Base-by-base conservation (phyloP, 306 rosid species). In the Vigna radiata region DNA sequence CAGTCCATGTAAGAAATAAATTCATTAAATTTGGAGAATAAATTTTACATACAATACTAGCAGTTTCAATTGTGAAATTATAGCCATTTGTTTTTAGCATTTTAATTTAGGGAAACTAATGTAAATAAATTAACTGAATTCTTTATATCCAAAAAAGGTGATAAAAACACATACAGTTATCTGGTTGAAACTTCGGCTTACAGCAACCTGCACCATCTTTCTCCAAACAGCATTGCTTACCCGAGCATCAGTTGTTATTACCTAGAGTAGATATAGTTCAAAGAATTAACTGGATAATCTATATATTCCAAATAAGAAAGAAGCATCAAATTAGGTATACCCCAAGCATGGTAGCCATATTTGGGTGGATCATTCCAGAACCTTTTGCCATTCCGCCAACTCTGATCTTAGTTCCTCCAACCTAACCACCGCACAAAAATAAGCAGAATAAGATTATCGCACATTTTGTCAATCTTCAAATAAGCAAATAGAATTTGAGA, bases 361-460 rank as follows among this genome's bases (percentile, higher is more conserved):
- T 90, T 78, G 97, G 99, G 81, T 95, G 99, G 85, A 95, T 95
- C 99, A 95, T 95, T 75, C 99, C 99, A 21, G 97, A 95, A 73
- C 99, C 99, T 79, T 95, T 92, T 47, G 99, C 93, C 97, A 95
- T 95, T 71, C 97, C 99, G 73, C 97, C 99, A 71, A 95, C 61
- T 79, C 89, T 87, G 64, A 94, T 80, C 68, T 75, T 90, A 58
- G 85, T 82, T 47, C 87, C 88, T 74, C 96, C 97, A 86, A 92
- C 85, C 99, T 95, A 72, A 62, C 62, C 68, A 82, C 82, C 76
- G 58, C 49, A 80, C 64, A 76, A 79, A 46, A 66, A 68, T 21
- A 36, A 68, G 62, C 64, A 76, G 78, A 79, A 67, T 37, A 56
- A 48, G 62, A 74, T 18, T 67, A 63, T 16, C 19, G 33, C 44